A percentile compares a stretch with the other conserved stretches of the same genome.
phyloP scores from a whole-genome alignment of 176 grass and related monocot species.

The Phoenix roebelenii region DNA sequence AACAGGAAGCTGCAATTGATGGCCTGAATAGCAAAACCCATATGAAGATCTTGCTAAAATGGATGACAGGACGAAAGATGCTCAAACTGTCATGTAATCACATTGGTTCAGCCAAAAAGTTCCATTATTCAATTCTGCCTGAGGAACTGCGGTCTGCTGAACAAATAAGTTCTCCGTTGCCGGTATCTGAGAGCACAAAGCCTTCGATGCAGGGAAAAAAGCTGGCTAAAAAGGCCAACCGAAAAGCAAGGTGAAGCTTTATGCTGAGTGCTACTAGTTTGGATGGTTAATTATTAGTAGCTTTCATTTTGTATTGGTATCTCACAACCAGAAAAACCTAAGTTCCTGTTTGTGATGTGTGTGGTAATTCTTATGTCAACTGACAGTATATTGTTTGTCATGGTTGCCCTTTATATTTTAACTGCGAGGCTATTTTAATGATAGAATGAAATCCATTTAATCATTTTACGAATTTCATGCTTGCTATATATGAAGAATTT shows the following conservation, averaged over 20 bases:
- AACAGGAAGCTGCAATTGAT: conserved; percentile 43
- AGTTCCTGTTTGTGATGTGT: no score
- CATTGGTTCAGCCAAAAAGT: conserved; percentile 41
- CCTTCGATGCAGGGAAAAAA: not conserved
- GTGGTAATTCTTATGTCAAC: no score
- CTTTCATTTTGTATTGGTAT: no score
- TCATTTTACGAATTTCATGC: no score
- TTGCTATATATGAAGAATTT: no score
- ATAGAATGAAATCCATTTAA: no score
- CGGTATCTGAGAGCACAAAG: not conserved
- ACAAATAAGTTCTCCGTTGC: not conserved
- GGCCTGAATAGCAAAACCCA: conserved; percentile 77
- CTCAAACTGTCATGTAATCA: conserved; percentile 43
- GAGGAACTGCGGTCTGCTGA: conserved; percentile 1
- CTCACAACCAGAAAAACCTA: no score
- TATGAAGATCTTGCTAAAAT: conserved; percentile 80
- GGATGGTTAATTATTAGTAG: no score
- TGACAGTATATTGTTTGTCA: no score
- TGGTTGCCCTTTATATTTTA: no score
- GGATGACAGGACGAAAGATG: conserved; percentile 54
- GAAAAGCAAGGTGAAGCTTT: conserved; percentile 14
- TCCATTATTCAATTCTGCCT: conserved; percentile 35
- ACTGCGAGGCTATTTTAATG: no score
- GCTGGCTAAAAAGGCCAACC: not conserved
- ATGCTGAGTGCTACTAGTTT: not conserved